A percentile compares a stretch with the other conserved stretches of the same genome.
These are phyloP conservation scores for Schizopora paradoxa DNA, from an alignment of 1,284 basidiomycete species.

Conservation along the genomic window DNA sequence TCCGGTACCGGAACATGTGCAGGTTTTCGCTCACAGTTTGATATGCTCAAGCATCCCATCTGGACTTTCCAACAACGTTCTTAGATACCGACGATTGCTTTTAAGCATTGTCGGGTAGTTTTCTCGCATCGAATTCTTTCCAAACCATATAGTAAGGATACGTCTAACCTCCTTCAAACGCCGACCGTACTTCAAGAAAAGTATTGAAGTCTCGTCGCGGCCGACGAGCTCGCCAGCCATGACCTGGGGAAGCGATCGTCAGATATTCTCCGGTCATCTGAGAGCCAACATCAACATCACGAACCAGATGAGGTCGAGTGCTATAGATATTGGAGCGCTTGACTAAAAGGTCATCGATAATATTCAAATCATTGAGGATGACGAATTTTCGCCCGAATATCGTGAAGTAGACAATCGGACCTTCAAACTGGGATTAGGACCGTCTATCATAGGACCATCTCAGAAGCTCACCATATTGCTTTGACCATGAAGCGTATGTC, in stretches of 20 bases:
- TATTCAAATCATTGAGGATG: slow-evolving; percentile 14
- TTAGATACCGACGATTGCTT: too few relatives aligned
- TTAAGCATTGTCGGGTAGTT: too few relatives aligned
- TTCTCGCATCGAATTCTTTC: too few relatives aligned
- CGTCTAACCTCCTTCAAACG: slow-evolving; percentile 1
- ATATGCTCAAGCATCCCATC: too few relatives aligned
- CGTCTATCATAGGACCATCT: background rate
- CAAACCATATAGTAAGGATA: too few relatives aligned
- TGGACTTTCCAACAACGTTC: too few relatives aligned
- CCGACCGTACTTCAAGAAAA: slow-evolving; percentile 1
- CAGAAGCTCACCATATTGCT: background rate
- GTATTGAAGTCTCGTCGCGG: slow-evolving; percentile 6
- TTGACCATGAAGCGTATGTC: background rate
- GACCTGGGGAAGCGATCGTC: background rate
- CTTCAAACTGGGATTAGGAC: background rate
- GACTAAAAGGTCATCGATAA: slow-evolving; percentile 17
- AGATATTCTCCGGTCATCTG: background rate
- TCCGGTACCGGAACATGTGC: too few relatives aligned
- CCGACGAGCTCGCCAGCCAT: slow-evolving; percentile 6
- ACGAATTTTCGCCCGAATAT: slow-evolving; percentile 15
- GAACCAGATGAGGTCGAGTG: slow-evolving; percentile 3
- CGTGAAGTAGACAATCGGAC: slow-evolving; percentile 12
- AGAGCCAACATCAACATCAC: background rate
- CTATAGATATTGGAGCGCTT: slow-evolving; percentile 18
- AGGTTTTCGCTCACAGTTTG: too few relatives aligned